Evolutionary conservation across 305 asterid species (phyloP).

Genomic region (Vinca major): DNA sequence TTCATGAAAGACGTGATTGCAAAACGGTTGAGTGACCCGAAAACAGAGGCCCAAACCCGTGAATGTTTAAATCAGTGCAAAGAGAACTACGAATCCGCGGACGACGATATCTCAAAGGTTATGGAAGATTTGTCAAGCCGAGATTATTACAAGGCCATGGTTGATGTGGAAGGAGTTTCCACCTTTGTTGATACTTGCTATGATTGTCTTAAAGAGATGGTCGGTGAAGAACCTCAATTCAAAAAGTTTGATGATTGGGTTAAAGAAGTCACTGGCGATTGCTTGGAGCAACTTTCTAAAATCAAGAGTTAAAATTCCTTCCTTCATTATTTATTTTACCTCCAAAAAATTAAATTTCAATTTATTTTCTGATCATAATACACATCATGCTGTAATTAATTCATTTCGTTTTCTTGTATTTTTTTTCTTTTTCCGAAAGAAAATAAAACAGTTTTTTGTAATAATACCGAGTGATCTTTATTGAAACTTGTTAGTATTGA

Average conservation of each 20-base stretch:
- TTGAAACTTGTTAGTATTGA: no score
- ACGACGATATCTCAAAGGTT: slow-evolving; percentile 29
- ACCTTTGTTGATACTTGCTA: slow-evolving; percentile 35
- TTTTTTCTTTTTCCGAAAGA: no score
- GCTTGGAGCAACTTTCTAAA: slow-evolving; percentile 22
- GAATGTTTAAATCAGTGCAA: slow-evolving; percentile 29
- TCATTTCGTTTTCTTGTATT: no score
- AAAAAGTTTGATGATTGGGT: slow-evolving; percentile 34
- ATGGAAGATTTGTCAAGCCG: slow-evolving; percentile 24
- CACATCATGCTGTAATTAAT: no score
- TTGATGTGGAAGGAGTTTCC: slow-evolving; percentile 34
- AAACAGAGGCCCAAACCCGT: neutral
- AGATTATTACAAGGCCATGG: slow-evolving; percentile 29
- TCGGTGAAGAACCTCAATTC: slow-evolving; percentile 24
- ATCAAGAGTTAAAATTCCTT: neutral
- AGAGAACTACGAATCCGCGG: slow-evolving; percentile 30
- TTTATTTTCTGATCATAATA: no score
- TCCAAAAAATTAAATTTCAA: no score
- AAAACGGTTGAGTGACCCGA: slow-evolving; percentile 19
- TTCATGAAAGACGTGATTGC: slow-evolving; percentile 25
- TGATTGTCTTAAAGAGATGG: slow-evolving; percentile 24
- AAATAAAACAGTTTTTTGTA: no score
- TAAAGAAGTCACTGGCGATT: slow-evolving; percentile 25
- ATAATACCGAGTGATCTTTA: no score
- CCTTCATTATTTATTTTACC: no score